Evolutionary conservation across 768 basidiomycete genomes (phyloP).

Genomic region (Suillus lakei): DNA sequence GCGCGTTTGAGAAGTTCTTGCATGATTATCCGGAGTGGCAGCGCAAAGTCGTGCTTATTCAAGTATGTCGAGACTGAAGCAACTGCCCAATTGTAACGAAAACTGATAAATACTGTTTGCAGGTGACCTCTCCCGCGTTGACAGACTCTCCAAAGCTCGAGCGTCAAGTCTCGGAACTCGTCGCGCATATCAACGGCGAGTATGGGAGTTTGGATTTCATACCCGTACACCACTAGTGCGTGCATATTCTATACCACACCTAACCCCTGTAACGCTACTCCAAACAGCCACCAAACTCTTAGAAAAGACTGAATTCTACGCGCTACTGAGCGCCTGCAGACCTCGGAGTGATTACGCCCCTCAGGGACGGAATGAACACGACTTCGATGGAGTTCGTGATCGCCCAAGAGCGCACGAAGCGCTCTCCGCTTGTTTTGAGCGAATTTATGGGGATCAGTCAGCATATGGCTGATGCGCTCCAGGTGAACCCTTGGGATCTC

Average conservation of each 20-base stretch:
- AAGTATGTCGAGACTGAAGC: no score
- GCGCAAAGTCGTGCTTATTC: conserved; percentile 82
- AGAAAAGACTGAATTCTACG: conserved; percentile 99
- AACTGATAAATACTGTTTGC: conserved; percentile 50
- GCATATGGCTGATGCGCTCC: no score
- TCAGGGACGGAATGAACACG: conserved; percentile 98
- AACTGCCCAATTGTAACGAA: conserved; percentile 8
- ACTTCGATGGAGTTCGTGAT: no score
- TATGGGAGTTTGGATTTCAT: conserved; percentile 95
- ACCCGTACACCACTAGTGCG: conserved; percentile 97
- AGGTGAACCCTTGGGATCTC: no score
- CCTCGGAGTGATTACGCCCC: conserved; percentile 91
- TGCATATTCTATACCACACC: conserved; percentile 20
- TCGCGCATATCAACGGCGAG: conserved; percentile 94
- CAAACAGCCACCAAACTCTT: conserved; percentile 86
- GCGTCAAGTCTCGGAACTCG: conserved; percentile 90
- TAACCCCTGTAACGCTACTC: no score
- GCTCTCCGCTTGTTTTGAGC: no score
- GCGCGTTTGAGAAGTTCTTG: conserved; percentile 93
- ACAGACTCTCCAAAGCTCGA: conserved; percentile 94
- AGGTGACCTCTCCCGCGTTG: conserved; percentile 93
- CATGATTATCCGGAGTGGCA: conserved; percentile 96
- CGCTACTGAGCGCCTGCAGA: conserved; percentile 91
- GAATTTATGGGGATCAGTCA: no score
- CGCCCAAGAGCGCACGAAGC: no score